Percentiles rank a stretch among this genome's conserved stretches.
phyloP scores from a whole-genome alignment of 1,284 basidiomycete species.

The Irpex sp. region DNA sequence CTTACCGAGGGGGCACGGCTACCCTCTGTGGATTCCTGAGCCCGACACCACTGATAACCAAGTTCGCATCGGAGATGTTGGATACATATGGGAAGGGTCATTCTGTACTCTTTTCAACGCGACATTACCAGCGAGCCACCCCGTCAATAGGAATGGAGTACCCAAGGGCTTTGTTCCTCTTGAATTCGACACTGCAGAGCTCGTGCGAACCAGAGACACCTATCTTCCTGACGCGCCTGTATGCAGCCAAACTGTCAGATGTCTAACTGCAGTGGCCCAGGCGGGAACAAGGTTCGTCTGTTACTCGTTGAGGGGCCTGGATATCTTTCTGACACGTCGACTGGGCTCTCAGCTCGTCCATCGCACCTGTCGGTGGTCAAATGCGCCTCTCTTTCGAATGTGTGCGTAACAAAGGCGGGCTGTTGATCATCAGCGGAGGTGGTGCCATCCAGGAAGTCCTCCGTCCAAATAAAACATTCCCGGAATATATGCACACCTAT shows the following conservation, averaged over 20 bases:
- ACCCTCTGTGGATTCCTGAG: constrained; percentile 9
- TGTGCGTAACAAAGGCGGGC: not conserved
- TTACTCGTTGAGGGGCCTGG: not conserved
- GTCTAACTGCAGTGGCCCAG: not conserved
- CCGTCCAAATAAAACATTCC: not conserved
- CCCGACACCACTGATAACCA: not conserved
- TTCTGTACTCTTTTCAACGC: constrained; percentile 5
- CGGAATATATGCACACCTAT: constrained; percentile 1
- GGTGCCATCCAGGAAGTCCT: not conserved
- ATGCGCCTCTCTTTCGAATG: not conserved
- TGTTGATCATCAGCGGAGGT: not conserved
- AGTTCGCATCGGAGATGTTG: constrained; percentile 5
- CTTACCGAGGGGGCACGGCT: constrained; percentile 6
- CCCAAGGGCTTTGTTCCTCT: not conserved
- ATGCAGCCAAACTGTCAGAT: not conserved
- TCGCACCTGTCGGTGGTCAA: not conserved
- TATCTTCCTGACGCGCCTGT: not conserved
- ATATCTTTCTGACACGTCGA: not conserved
- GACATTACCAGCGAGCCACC: not conserved
- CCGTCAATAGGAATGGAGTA: not conserved
- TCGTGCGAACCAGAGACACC: not conserved
- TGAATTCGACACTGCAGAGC: not conserved
- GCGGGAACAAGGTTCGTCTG: not conserved
- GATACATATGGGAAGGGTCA: constrained; percentile 4
- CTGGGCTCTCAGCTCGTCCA: not conserved